These are phyloP conservation scores for Colletotrichum sp. DNA, from an alignment of 2,329 filamentous ascomycete genomes.

Conservation along the genomic window DNA sequence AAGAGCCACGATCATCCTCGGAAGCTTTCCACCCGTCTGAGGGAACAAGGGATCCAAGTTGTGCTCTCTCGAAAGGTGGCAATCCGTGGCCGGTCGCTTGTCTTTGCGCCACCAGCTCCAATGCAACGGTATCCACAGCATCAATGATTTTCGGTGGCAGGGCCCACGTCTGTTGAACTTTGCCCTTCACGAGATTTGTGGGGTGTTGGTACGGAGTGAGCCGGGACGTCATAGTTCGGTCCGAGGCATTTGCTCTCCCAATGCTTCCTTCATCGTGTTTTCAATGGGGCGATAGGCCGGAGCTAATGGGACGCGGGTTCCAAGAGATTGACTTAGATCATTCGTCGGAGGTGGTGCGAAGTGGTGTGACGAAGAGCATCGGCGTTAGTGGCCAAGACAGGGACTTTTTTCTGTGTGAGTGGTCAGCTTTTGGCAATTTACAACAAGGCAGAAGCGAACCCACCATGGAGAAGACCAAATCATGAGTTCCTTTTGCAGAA, in stretches of 20 bases:
- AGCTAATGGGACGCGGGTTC: neutral
- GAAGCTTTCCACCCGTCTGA: neutral
- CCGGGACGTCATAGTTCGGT: neutral
- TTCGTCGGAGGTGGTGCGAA: too few relatives aligned
- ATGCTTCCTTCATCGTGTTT: neutral
- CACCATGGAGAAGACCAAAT: neutral
- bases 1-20: neutral
- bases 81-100: neutral
- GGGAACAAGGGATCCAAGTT: neutral
- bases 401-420: neutral
- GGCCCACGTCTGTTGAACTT: neutral
- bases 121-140: neutral
- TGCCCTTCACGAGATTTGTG: neutral
- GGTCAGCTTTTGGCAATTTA: neutral
- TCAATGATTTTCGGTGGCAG: neutral
- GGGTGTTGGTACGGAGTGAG: neutral
- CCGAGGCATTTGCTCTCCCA: neutral
- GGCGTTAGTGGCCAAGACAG: neutral
- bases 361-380: neutral
- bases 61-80: neutral
- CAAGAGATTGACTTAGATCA: neutral
- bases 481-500: neutral
- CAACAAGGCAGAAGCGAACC: neutral
- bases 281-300: neutral
- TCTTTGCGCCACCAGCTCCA: neutral